Conservation (phyloP, 106 monocot species). For the Dendrobium nobile region DNA sequence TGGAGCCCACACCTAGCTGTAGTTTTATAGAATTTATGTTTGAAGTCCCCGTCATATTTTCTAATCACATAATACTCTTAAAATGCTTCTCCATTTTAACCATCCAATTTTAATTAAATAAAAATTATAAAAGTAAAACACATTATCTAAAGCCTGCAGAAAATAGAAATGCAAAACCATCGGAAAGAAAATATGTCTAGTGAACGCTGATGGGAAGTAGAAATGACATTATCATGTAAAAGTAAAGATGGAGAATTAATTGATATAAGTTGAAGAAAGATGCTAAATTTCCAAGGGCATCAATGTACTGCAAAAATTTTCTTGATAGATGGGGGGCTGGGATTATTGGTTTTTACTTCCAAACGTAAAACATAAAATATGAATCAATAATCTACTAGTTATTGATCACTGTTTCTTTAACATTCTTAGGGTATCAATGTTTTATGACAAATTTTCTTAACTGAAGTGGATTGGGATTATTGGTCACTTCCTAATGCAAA, state of each 20-base stretch:
- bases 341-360: not conserved
- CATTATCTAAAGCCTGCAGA: not conserved
- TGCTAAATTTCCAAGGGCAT: not conserved
- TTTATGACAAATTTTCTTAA: not conserved
- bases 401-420: not conserved
- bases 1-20: not conserved
- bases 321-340: not conserved
- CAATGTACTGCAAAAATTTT: not conserved
- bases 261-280: not conserved
- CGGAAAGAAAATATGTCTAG: not conserved
- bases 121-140: not conserved
- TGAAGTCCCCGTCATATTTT: not conserved
- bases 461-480: not conserved
- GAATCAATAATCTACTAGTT: slow-evolving; percentile 1
- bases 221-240: not conserved
- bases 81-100: not conserved
- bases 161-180: not conserved
- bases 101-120: not conserved
- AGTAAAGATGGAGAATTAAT: not conserved
- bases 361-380: slow-evolving; percentile 3
- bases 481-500: not conserved
- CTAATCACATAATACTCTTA: not conserved
- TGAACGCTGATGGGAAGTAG: not conserved
- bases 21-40: not conserved
- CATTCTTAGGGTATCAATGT: not conserved